Base-by-base conservation (phyloP, 495 filamentous ascomycete genomes). In the Podospora conica region DNA sequence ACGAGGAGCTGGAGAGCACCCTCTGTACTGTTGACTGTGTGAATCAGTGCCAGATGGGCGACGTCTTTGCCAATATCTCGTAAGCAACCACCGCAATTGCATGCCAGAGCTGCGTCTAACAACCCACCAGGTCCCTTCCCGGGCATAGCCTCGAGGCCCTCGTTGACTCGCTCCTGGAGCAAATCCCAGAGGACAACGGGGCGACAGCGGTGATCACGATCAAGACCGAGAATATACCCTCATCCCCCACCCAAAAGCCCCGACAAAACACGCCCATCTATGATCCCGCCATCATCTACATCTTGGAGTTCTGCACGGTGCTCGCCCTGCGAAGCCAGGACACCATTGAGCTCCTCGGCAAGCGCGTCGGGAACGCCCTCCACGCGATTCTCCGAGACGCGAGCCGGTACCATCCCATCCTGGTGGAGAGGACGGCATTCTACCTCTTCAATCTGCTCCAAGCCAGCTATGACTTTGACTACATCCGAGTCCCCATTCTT, bases 1-100 rank as follows among this genome's bases (percentile, higher is more conserved):
- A 97, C 63, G 95, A 98, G 71, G 95, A 99, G 75, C 81, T 99
- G 58, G 96, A 98, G 68, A 96, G 93, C 74, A 98, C 95, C 0
- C 78, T 98, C 18, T 93, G 90, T 74, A 94, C 96, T 0, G 92
- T 96, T 8, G 95, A 98, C 71, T 98, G 94, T 68, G 87, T 99
- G 48, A 92, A 93, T 65, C 87, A 90, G 29, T 98, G 96, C 76
- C 87, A 88, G 63, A 88, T 97, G 66, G 86, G 88, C 40, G 90
- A 90, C 65, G 87, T 98, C 24, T 87, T 97, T 69, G 82, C 85
- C 11, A 96, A 97, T 71, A 87, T 97, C 66, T 87, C 89, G 90
- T 93, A 78, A 81, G 87, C 81, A 25, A 10, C 10, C 4, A 6
- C 48, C 31, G 1, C 33, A 22, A 53, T 21, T 64, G 18, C n/a